phyloP scores from a whole-genome alignment of 495 filamentous ascomycete species.

The Aspergillus nidulans region DNA sequence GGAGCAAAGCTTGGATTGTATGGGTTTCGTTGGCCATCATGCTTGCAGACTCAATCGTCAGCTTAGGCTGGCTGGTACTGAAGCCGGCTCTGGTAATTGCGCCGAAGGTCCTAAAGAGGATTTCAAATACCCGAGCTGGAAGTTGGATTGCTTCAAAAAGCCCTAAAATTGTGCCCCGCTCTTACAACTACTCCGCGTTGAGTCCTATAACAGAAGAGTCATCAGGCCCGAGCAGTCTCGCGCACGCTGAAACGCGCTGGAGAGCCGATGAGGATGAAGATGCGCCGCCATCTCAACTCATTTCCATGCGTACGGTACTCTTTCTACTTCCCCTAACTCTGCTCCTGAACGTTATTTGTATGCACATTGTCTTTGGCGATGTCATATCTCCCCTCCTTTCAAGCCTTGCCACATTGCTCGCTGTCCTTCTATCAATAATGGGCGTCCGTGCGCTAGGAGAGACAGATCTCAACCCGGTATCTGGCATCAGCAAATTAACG shows the following conservation, averaged over 20 bases:
- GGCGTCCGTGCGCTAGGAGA: constrained; percentile 92
- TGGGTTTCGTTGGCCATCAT: constrained; percentile 96
- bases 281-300: constrained; percentile 76
- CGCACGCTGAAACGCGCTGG: neutral
- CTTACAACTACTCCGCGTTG: constrained; percentile 40
- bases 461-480: constrained; percentile 95
- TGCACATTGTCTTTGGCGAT: constrained; percentile 72
- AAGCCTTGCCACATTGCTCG: constrained; percentile 78
- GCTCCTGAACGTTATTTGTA: constrained; percentile 70
- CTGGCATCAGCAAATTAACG: constrained; percentile 92
- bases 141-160: constrained; percentile 22
- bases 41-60: constrained; percentile 88
- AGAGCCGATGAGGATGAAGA: constrained; percentile 53
- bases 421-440: constrained; percentile 88
- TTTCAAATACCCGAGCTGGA: constrained; percentile 25
- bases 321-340: constrained; percentile 73
- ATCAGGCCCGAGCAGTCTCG: constrained; percentile 4
- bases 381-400: constrained; percentile 61
- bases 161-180: constrained; percentile 8
- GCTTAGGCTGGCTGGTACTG: constrained; percentile 73
- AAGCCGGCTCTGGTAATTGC: constrained; percentile 51
- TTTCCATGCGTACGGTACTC: constrained; percentile 66
- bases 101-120: constrained; percentile 29
- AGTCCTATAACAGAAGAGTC: constrained; percentile 25
- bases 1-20: constrained; percentile 97